Conservation (phyloP, 2,329 filamentous ascomycete species). For the Boeremia lycopersici region DNA sequence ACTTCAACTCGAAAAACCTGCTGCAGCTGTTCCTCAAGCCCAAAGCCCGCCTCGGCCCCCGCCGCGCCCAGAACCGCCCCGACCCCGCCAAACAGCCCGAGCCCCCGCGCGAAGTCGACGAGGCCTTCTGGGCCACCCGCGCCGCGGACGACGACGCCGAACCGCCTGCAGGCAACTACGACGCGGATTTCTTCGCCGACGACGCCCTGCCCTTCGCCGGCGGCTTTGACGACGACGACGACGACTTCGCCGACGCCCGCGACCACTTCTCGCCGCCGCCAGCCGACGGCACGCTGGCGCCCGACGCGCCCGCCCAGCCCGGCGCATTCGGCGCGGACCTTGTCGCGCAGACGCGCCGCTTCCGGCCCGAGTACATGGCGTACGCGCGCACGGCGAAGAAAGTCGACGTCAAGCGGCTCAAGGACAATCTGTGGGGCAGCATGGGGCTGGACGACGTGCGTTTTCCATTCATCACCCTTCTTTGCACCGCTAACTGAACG, state of each 20-base stretch:
- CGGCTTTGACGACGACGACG: constrained; percentile 67
- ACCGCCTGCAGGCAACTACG: constrained; percentile 69
- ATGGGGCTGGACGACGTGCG: constrained; percentile 58
- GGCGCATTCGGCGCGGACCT: constrained; percentile 67
- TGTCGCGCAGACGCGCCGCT: constrained; percentile 64
- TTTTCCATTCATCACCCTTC: too few relatives aligned
- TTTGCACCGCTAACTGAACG: constrained; percentile 19
- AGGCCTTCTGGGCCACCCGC: constrained; percentile 87
- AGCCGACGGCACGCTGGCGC: constrained; percentile 53
- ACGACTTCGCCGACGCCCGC: constrained; percentile 77
- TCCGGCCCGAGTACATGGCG: constrained; percentile 69
- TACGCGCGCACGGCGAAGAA: constrained; percentile 71
- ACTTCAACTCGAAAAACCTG: constrained; percentile 93
- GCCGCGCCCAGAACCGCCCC: constrained; percentile 49
- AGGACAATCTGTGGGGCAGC: constrained; percentile 69
- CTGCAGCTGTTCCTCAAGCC: constrained; percentile 93
- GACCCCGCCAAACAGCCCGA: too few relatives aligned
- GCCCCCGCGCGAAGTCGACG: constrained; percentile 66
- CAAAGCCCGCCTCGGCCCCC: constrained; percentile 78
- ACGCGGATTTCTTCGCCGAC: constrained; percentile 97
- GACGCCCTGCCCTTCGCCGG: constrained; percentile 74
- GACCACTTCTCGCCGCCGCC: constrained; percentile 76
- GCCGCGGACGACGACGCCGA: constrained; percentile 35
- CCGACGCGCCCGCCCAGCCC: constrained; percentile 60
- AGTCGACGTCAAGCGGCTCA: constrained; percentile 67